Evolutionary conservation across 768 basidiomycete species (phyloP).

Genomic region (Tulasnella sp.): DNA sequence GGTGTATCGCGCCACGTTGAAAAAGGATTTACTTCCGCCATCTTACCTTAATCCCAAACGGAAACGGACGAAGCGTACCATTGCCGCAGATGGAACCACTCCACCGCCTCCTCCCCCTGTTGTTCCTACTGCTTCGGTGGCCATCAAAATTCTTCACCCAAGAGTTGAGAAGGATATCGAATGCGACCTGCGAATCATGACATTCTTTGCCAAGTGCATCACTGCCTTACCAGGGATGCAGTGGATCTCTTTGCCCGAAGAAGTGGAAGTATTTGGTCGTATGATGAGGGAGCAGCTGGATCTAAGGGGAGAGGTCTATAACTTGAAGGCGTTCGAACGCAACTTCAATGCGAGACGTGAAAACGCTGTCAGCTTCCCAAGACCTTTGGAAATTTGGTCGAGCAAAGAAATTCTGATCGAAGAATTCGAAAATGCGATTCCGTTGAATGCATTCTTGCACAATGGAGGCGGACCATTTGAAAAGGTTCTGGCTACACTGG

Average conservation of each 20-base stretch:
- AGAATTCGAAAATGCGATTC: conserved; percentile 85
- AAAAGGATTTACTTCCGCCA: conserved; percentile 70
- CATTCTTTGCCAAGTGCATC: conserved; percentile 71
- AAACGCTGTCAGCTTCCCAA: conserved; percentile 77
- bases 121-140: conserved; percentile 75
- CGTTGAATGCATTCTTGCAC: conserved; percentile 70
- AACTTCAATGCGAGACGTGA: conserved; percentile 66
- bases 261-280: conserved; percentile 82
- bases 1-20: conserved; percentile 84
- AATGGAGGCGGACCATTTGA: conserved; percentile 92
- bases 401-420: conserved; percentile 75
- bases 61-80: conserved; percentile 8
- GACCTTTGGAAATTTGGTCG: conserved; percentile 73
- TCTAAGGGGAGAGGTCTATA: conserved; percentile 78
- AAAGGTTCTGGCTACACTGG: conserved; percentile 76
- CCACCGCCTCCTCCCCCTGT: conserved; percentile 40
- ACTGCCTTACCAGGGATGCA: conserved; percentile 81
- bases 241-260: conserved; percentile 92
- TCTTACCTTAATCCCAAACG: conserved; percentile 71
- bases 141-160: conserved; percentile 93
- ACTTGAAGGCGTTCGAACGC: conserved; percentile 68
- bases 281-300: conserved; percentile 98
- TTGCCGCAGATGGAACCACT: conserved; percentile 11
- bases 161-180: conserved; percentile 65
- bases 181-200: conserved; percentile 90